These are phyloP conservation scores for Lanmaoa rubissima DNA, from an alignment of 768 basidiomycete species.

Conservation along the genomic window DNA sequence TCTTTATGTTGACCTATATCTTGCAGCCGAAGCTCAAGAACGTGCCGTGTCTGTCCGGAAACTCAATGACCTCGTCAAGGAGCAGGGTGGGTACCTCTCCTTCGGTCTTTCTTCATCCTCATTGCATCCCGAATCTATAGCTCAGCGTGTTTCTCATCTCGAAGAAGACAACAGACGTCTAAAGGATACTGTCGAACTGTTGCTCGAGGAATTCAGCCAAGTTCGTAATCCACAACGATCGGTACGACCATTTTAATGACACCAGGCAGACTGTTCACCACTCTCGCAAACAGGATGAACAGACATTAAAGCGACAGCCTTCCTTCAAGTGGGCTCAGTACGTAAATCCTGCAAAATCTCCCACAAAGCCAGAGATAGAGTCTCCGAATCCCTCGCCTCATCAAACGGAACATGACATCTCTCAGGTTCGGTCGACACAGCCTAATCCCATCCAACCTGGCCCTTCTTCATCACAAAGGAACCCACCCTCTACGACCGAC, in stretches of 20 bases:
- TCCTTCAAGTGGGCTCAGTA: conserved; percentile 91
- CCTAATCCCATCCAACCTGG: conserved; percentile 12
- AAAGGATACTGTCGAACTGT: conserved; percentile 55
- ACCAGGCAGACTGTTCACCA: conserved; percentile 9
- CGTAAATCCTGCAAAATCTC: conserved; percentile 73
- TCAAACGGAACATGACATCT: conserved; percentile 67
- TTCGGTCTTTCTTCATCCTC: neutral
- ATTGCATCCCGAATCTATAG: conserved; percentile 39
- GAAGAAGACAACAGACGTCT: conserved; percentile 80
- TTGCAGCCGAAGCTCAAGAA: conserved; percentile 58
- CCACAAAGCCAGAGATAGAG: conserved; percentile 72
- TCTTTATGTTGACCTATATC: neutral
- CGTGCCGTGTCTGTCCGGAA: conserved; percentile 60
- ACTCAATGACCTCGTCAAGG: conserved; percentile 62
- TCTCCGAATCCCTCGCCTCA: conserved; percentile 81
- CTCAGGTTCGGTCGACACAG: conserved; percentile 35
- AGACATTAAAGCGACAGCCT: conserved; percentile 63
- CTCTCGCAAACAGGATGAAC: conserved; percentile 31
- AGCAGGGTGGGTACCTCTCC: conserved; percentile 57
- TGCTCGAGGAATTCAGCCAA: conserved; percentile 63
- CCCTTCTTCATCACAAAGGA: conserved; percentile 33
- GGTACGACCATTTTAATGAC: conserved; percentile 12
- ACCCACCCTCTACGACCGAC: conserved; percentile 26
- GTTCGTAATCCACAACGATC: conserved; percentile 36
- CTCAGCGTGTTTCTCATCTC: conserved; percentile 60